These are phyloP conservation scores for Cryptococcus sp. DNA, from an alignment of 1,284 basidiomycete species.

Conservation along the genomic window DNA sequence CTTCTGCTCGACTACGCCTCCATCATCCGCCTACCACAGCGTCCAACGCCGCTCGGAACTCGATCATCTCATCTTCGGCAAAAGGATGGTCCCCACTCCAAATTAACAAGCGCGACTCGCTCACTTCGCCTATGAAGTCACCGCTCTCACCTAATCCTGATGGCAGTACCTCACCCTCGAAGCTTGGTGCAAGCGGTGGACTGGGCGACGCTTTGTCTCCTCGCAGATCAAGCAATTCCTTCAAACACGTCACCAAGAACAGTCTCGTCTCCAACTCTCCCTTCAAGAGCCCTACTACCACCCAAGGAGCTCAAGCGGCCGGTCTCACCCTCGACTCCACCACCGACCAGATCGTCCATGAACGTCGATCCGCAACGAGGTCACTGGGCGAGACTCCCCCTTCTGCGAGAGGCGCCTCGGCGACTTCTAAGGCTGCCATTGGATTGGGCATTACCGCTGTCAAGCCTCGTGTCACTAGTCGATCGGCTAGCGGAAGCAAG, in stretches of 20 bases:
- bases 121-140: slow-evolving; percentile 13
- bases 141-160: slow-evolving; percentile 24
- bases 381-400: slow-evolving; percentile 35
- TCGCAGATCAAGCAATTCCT: slow-evolving; percentile 75
- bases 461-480: slow-evolving; percentile 18
- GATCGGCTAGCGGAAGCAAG: slow-evolving; percentile 18
- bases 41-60: slow-evolving; percentile 32
- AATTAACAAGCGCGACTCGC: slow-evolving; percentile 46
- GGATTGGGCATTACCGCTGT: slow-evolving; percentile 43
- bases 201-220: slow-evolving; percentile 43
- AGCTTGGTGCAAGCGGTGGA: slow-evolving; percentile 5
- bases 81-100: slow-evolving; percentile 55
- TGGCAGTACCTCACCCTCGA: slow-evolving; percentile 33
- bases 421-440: slow-evolving; percentile 35
- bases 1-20: slow-evolving; percentile 24
- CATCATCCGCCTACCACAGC: slow-evolving; percentile 17
- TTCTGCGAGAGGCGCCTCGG: slow-evolving; percentile 31
- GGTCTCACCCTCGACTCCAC: slow-evolving; percentile 17
- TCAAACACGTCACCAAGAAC: slow-evolving; percentile 75
- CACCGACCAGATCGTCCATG: slow-evolving; percentile 40
- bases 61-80: slow-evolving; percentile 50
- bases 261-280: slow-evolving; percentile 85
- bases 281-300: slow-evolving; percentile 63
- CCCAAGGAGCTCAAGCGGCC: slow-evolving; percentile 33
- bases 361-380: slow-evolving; percentile 29